A percentile compares a stretch with the other conserved stretches of the same genome.
phyloP scores from a whole-genome alignment of 495 filamentous ascomycete genomes.

The Podospora pseudopauciseta region DNA sequence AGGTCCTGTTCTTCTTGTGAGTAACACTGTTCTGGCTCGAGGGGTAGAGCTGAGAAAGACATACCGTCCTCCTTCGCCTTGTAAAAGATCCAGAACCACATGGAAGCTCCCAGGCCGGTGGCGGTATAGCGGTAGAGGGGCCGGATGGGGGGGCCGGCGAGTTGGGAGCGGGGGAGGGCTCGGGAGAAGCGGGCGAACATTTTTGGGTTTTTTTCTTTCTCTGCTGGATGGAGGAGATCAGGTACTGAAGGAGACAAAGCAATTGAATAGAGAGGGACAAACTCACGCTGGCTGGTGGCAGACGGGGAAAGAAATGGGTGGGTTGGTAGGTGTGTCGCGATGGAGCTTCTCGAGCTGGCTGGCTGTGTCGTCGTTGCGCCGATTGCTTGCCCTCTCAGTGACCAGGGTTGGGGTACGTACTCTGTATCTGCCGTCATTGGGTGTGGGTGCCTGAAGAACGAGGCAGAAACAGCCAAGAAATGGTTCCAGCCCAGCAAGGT shows the following conservation, averaged over 20 bases:
- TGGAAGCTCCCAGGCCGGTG: conserved; percentile 84
- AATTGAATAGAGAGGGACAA: background rate
- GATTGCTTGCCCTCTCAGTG: background rate
- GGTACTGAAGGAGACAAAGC: background rate
- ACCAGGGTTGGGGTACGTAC: conserved; percentile 19
- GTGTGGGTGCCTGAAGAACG: background rate
- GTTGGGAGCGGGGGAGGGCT: background rate
- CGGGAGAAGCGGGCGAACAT: background rate
- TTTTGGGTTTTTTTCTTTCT: background rate
- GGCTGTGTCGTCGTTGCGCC: background rate
- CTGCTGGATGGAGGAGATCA: background rate
- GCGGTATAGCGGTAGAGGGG: conserved; percentile 79
- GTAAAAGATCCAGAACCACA: conserved; percentile 99
- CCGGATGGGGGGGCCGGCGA: conserved; percentile 17
- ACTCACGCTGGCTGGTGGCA: background rate
- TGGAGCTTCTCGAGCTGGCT: conserved; percentile 2
- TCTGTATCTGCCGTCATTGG: background rate
- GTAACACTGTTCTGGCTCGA: background rate
- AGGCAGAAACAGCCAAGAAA: background rate
- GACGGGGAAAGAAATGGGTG: background rate
- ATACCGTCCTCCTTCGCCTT: conserved; percentile 87
- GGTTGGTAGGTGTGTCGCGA: background rate
- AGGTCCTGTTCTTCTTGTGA: conserved; percentile 45
- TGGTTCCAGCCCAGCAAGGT: background rate
- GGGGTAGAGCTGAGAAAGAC: background rate